Evolutionary conservation across 2,329 filamentous ascomycete species (phyloP), one percentile per base, ranked within the genome.

Genomic region (Aciculosporium take): DNA sequence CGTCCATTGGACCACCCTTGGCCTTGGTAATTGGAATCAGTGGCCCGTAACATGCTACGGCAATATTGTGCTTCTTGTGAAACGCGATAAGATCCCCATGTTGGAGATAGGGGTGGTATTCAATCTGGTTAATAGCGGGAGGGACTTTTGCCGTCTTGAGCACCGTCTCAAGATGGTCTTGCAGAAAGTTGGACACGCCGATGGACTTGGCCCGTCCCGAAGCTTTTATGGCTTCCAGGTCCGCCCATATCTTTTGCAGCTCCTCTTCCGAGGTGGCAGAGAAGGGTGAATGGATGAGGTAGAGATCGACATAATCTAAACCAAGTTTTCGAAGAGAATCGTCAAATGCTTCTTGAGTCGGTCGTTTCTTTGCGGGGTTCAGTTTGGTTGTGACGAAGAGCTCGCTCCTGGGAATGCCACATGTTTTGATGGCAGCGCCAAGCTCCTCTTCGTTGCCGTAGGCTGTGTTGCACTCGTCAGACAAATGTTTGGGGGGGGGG

Each of bases 81-180:
- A 72, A 83, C 13, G 64, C 59, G 25, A 82, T 41, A 10, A 83
- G 63, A 44, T 68, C 64, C 5, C 66, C 67, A 55, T 81, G 79
- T 59, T 82, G 79, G 39, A 83, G 66, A 56, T 85, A 84, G 0
- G 84, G 82, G 60, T 91, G 81, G 53, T 74, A 79, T 64, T 89
- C 84, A 54, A 89, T 82, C 67, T 91, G 84, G 64, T 89, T 88
- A 46, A 83, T 72, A 6, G 74, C 77, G 1, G 84, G 84, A 3
- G 65, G 56, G 45, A 81, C 57, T 50, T 69, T 72, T 39, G 78
- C 77, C 5, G 76, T 74, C 55, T 69, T 56, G 2, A 80, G 62
- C 32, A 79, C 55, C 3, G 62, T 53, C 55, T 79, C 70, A 17
- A 81, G 59, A 48, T 81, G 64, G 33, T 62, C 54, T 50, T 68